Base-by-base conservation (phyloP, 1,284 basidiomycete genomes). In the Boletus hoseneyae region DNA sequence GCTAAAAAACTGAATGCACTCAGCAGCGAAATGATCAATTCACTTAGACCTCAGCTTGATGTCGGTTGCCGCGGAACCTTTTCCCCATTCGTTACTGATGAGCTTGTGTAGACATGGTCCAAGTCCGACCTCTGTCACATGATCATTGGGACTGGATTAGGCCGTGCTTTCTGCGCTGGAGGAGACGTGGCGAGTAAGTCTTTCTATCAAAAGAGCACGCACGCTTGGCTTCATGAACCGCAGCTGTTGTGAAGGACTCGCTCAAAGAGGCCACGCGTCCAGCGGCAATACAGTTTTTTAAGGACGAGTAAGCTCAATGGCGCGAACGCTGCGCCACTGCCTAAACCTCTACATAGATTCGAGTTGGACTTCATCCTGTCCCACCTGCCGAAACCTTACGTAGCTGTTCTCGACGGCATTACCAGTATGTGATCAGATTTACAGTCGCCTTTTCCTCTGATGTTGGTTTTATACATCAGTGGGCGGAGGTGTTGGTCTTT, bases 401-500 rank as follows among this genome's bases (percentile, higher is more conserved):
- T 99, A 35, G 84, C 84, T 40, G 74, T 99, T 54, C 83, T 98
- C 71, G 92, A 97, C 65, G 95, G 95, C 18, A 80, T 89, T 52
- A 94, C 93, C 12, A 90, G 93, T 96, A 65, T 58, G 90, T 80
- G 38, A 21, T 50, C 46, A 27, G 45, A 47, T 51, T 55, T 39
- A 44, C 49, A 49, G 39, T 48, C 4, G 40, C 34, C 30, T 45
- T 34, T 54, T 40, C 18, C 48, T 58, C 47, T 64, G 34, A 67
- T 47, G 34, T 52, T 55, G 12, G 46, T 30, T 47, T 57, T 51
- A 40, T 16, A 35, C 52, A 47, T 35, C 56, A 94, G 93, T 98
- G 90, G 97, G 97, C 36, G 97, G 97, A 50, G 97, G 97, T 44
- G 91, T 92, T 30, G 97, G 97, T 42, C 80, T 99, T 47, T 80